Evolutionary conservation across 345 rosid species (phyloP).

Genomic region (Hirschfeldia incana): DNA sequence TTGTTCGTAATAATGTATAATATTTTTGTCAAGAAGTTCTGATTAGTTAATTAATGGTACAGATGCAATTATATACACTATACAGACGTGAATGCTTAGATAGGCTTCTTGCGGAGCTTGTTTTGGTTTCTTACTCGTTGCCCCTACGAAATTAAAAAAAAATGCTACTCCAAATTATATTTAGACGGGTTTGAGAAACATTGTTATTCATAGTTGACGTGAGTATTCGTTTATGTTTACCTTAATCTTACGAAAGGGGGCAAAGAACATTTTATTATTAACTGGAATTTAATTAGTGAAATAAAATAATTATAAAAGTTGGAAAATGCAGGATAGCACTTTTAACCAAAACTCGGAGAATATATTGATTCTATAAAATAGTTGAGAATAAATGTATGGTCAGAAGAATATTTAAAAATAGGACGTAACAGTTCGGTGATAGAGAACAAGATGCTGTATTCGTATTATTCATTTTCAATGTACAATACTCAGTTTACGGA

Average conservation of each 20-base stretch:
- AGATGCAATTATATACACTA: neutral
- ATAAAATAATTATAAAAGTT: neutral
- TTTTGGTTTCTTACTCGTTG: neutral
- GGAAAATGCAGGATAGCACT: slow-evolving; percentile 2
- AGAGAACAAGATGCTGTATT: too few relatives aligned
- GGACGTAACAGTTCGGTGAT: neutral
- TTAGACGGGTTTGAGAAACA: neutral
- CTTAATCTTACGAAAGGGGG: neutral
- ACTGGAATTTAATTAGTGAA: neutral
- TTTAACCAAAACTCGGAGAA: slow-evolving; percentile 6
- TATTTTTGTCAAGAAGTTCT: neutral
- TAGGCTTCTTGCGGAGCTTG: neutral
- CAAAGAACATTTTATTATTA: neutral
- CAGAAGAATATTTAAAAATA: neutral
- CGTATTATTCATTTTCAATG: too few relatives aligned
- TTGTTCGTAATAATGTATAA: neutral
- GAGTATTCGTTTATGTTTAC: neutral
- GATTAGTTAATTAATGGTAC: neutral
- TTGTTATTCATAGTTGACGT: neutral
- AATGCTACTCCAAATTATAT: neutral
- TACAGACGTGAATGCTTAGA: slow-evolving; percentile 4
- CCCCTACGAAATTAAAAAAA: neutral
- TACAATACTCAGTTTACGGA: too few relatives aligned
- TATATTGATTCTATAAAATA: slow-evolving; percentile 2
- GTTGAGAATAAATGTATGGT: neutral